Conservation (phyloP, 140 eudicot genomes). For the Stevia rebaudiana region DNA sequence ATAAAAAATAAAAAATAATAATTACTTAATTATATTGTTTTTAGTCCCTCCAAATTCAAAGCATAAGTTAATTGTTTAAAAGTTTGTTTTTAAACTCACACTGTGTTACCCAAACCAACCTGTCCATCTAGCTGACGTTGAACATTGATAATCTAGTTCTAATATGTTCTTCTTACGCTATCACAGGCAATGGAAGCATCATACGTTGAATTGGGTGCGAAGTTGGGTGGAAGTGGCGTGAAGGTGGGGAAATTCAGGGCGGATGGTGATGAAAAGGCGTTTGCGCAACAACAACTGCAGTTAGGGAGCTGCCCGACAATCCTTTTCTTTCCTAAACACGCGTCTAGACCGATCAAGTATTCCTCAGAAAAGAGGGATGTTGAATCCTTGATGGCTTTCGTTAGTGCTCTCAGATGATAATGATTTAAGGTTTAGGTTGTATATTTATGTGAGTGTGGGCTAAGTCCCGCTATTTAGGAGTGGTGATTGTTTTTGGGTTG, state of each 20-base stretch:
- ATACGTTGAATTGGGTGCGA: slow-evolving; percentile 69
- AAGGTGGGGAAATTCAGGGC: slow-evolving; percentile 88
- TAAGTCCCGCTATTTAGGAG: slow-evolving; percentile 18
- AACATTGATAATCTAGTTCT: not conserved
- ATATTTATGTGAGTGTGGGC: slow-evolving; percentile 27
- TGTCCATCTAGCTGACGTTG: not conserved
- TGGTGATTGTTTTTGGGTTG: slow-evolving; percentile 10
- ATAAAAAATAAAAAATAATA: too few species aligned
- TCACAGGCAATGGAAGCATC: slow-evolving; percentile 55
- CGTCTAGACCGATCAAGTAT: slow-evolving; percentile 70
- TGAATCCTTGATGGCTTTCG: slow-evolving; percentile 73
- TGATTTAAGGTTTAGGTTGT: slow-evolving; percentile 2
- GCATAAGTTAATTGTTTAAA: too few species aligned
- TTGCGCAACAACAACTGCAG: slow-evolving; percentile 65
- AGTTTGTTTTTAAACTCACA: too few species aligned
- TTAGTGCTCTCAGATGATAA: slow-evolving; percentile 65
- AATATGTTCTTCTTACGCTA: not conserved
- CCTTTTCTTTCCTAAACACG: slow-evolving; percentile 81
- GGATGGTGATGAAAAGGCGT: slow-evolving; percentile 81
- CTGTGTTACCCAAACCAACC: not conserved
- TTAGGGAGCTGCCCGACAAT: slow-evolving; percentile 85
- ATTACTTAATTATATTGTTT: too few species aligned
- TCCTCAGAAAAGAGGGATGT: slow-evolving; percentile 83
- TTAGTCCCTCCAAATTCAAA: too few species aligned
- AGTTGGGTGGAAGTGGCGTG: slow-evolving; percentile 61